Base-by-base conservation (phyloP, 2,329 filamentous ascomycete genomes). In the Fusarium sp. region DNA sequence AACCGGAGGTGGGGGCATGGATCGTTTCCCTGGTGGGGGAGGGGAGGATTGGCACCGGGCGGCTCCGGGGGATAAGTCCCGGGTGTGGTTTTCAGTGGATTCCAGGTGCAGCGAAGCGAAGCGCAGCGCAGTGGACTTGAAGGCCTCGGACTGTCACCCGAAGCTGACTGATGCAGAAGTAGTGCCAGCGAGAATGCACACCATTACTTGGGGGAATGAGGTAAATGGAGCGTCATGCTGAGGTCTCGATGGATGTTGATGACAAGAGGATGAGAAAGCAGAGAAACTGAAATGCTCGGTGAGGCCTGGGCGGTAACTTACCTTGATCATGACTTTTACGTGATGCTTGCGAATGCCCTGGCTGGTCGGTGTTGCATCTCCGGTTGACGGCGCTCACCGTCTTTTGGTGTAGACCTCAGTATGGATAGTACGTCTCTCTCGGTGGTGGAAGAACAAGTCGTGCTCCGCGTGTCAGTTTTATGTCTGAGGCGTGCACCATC, bases 351-450 rank as follows among this genome's bases (percentile, higher is more conserved):
- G 57, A 68, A 62, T 62, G 63, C 45, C 61, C 60, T 73, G 70
- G 63, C 16, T 57, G 48, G 58, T 66, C 65, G 72, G 65, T 60
- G 60, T 48, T 75, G 43, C 60, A 62, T 60, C 60, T 74, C 72
- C 72, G 65, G 52, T 45, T 59, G 20, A 73, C 52, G 52, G 41
- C 63, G 43, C 72, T 75, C 72, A 75, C 72, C 72, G 72, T 75
- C 72, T 75, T 75, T 75, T 75, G 68, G 60, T 64, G 59, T 10
- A 48, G 14, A 20, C n/a, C 20, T 20, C 39, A 43, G 41, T 43
- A 43, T 20, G 20, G 43, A 37, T 13, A 16, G 16, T 45, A 48
- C 37, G 63, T 48, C 27, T 29, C 29, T 45, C 24, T 57, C 24
- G 18, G 31, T 48, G 43, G 57, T 56, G 56, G 43, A n/a, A 48